A percentile compares a stretch with the other conserved stretches of the same genome.
Evolutionary conservation across 2,329 filamentous ascomycete species (phyloP).

Genomic region (Pseudopyrenochaeta lycopersici): DNA sequence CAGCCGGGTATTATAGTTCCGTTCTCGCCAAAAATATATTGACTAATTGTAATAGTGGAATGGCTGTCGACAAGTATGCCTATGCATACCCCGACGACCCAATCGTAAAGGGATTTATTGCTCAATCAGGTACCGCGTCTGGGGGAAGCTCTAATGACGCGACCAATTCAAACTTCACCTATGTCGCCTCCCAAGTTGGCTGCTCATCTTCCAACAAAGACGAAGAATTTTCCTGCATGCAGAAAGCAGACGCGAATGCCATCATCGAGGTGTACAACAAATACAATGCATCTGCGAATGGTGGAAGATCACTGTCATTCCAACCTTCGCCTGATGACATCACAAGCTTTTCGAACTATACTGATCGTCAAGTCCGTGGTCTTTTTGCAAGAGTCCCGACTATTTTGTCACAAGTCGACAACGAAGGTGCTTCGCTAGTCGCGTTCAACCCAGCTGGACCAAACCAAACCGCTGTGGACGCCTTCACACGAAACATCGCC

Average conservation of each 20-base stretch:
- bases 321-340: slow-evolving; percentile 29
- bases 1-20: slow-evolving; percentile 28
- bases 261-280: slow-evolving; percentile 44
- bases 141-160: slow-evolving; percentile 15
- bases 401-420: slow-evolving; percentile 20
- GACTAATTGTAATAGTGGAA: slow-evolving; percentile 24
- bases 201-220: slow-evolving; percentile 20
- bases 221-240: slow-evolving; percentile 48
- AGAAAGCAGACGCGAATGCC: slow-evolving; percentile 33
- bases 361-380: slow-evolving; percentile 24
- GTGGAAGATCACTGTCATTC: slow-evolving; percentile 32
- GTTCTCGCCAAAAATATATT: background rate
- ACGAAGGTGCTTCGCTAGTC: slow-evolving; percentile 25
- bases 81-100: slow-evolving; percentile 59
- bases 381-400: slow-evolving; percentile 27
- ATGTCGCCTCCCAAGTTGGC: slow-evolving; percentile 30
- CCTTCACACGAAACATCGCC: slow-evolving; percentile 22
- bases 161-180: slow-evolving; percentile 30
- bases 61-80: slow-evolving; percentile 56
- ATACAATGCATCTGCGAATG: slow-evolving; percentile 31
- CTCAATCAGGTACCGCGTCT: slow-evolving; percentile 37
- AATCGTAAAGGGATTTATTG: slow-evolving; percentile 57
- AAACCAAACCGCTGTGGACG: slow-evolving; percentile 28
- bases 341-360: slow-evolving; percentile 35
- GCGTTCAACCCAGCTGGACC: slow-evolving; percentile 18